Base-by-base conservation (phyloP, 1,284 basidiomycete species). In the Erythrobasidium hasegawianum region DNA sequence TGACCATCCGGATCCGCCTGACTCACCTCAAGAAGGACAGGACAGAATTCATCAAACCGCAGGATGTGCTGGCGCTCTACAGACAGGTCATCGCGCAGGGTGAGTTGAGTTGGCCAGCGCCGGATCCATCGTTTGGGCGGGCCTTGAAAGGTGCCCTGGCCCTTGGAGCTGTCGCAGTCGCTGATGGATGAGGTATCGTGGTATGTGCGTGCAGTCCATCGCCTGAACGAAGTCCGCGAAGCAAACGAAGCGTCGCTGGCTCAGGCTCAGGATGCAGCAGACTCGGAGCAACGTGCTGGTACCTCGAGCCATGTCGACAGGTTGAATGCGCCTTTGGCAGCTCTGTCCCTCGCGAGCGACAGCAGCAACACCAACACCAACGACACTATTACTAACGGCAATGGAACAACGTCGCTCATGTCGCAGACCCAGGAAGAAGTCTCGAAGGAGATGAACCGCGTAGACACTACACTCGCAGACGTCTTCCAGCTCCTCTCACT, bases 11-110 rank as follows among this genome's bases (percentile, higher is more conserved):
- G 64, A 95, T 96, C 78, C 85, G 82, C 1, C 76, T 81, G 38
- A 83, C 82, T 16, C 80, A 81, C 0, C 76, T 84, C 67, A 84
- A 84, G 73, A 83, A 83, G 77, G 80, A 81, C 69, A 75, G 79
- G 56, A 74, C 74, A 38, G 78, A 80, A 67, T 80, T 78, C 72
- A 77, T 79, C 57, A 72, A 76, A 27, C 75, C 79, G 1, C 87
- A 89, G 71, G 95, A 95, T 81, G 95, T 98, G 64, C 88, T 96
- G 78, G 83, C 85, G 52, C 86, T 97, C 71, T 97, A 97, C 82
- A 89, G 92, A 72, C 85, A 87, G 7, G 90, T 96, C 70, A 89
- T 97, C 71, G 94, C 95, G 77, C 93, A 97, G 83, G 88, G 93
- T 90, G 54, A 62, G 77, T 70, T 4, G n/a, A n/a, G n/a, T n/a